A percentile compares a stretch with the other conserved stretches of the same genome.
Conservation (phyloP, 108 stramenopile species). For the Discostella stelligeroides region DNA sequence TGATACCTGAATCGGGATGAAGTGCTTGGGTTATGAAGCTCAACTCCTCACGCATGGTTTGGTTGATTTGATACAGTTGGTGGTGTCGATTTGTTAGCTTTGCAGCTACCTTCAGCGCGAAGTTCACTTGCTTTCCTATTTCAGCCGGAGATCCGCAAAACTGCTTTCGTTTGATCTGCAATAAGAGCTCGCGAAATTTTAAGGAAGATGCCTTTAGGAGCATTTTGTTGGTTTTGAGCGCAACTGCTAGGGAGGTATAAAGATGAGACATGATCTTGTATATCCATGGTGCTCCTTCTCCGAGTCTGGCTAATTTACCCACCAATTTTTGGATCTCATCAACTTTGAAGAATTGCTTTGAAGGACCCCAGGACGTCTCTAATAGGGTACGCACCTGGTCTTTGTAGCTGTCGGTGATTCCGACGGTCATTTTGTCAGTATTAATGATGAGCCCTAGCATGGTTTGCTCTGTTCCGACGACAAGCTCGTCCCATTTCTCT, state of each 20-base stretch:
- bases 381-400: not conserved
- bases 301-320: no score
- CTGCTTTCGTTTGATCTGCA: constrained; percentile 3
- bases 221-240: constrained; percentile 6
- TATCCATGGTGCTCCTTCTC: no score
- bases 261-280: constrained; percentile 19
- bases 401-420: constrained; percentile 2
- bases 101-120: constrained; percentile 5
- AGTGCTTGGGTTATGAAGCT: not conserved
- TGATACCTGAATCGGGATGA: not conserved
- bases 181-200: not conserved
- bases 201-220: not conserved
- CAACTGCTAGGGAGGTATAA: constrained; percentile 18
- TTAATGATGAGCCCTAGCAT: constrained; percentile 4
- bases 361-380: not conserved
- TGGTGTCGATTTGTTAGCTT: not conserved
- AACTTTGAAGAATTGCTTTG: constrained; percentile 5
- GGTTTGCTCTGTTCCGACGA: not conserved
- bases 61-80: constrained; percentile 7
- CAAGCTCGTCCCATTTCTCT: constrained; percentile 12
- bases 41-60: constrained; percentile 19
- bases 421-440: constrained; percentile 7
- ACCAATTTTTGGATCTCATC: no score
- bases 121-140: not conserved
- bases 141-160: not conserved